These are phyloP conservation scores for Penicillium coprophilum DNA, from an alignment of 495 filamentous ascomycete species.

Conservation along the genomic window DNA sequence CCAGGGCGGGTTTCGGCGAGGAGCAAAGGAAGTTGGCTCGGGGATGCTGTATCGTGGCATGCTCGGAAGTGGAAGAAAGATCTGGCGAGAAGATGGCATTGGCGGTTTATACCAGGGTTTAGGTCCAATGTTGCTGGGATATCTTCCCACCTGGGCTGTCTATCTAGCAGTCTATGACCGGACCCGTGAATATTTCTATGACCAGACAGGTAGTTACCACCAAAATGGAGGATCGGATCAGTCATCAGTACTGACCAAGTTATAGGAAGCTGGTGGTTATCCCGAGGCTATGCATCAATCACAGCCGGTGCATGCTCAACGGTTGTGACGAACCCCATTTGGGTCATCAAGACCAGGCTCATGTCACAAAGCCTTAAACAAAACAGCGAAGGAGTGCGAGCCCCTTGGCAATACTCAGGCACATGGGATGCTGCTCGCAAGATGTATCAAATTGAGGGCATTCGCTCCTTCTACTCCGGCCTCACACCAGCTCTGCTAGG, in stretches of 20 bases:
- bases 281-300: slow-evolving; percentile 73
- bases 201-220: slow-evolving; percentile 59
- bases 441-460: slow-evolving; percentile 89
- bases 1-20: slow-evolving; percentile 72
- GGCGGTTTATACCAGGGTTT: slow-evolving; percentile 91
- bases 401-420: slow-evolving; percentile 85
- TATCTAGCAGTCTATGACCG: slow-evolving; percentile 95
- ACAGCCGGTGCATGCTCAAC: slow-evolving; percentile 90
- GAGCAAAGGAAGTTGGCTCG: slow-evolving; percentile 44
- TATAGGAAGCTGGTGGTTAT: slow-evolving; percentile 58
- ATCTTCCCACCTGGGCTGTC: slow-evolving; percentile 96
- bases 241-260: slow-evolving; percentile 14
- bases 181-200: slow-evolving; percentile 69
- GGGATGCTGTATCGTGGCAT: slow-evolving; percentile 75
- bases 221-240: not conserved
- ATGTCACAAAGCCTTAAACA: slow-evolving; percentile 76
- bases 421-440: slow-evolving; percentile 89
- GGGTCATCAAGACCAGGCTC: slow-evolving; percentile 97
- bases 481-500: slow-evolving; percentile 89
- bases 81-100: slow-evolving; percentile 84
- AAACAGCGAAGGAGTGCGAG: slow-evolving; percentile 53
- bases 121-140: slow-evolving; percentile 90
- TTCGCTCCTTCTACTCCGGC: slow-evolving; percentile 92
- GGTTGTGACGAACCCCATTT: slow-evolving; percentile 96
- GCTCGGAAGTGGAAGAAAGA: slow-evolving; percentile 77